phyloP scores from a whole-genome alignment of 2,329 filamentous ascomycete genomes.

The Cercospora zeina region DNA sequence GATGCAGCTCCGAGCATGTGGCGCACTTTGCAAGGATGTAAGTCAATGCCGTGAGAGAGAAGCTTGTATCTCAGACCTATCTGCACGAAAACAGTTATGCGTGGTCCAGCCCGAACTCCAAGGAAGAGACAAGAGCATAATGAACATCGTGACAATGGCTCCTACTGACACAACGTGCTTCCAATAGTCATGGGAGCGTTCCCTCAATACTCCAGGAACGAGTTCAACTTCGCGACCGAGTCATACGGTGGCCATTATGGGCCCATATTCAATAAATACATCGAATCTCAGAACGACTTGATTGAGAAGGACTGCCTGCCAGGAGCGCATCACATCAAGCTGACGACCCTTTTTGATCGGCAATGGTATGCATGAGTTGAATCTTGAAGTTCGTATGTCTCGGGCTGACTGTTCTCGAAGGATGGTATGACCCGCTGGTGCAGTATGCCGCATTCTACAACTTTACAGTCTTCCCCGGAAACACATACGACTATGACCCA shows the following conservation, averaged over 20 bases:
- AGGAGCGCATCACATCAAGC: conserved; percentile 39
- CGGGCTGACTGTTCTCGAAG: not conserved
- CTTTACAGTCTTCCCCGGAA: conserved; percentile 57
- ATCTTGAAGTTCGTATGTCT: not conserved
- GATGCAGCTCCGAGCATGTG: conserved; percentile 61
- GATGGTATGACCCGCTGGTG: conserved; percentile 59
- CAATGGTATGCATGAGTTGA: conserved; percentile 43
- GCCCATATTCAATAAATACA: conserved; percentile 38
- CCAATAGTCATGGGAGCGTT: conserved; percentile 66
- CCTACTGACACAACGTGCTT: conserved; percentile 45
- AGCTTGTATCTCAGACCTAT: not conserved
- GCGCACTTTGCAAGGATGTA: conserved; percentile 36
- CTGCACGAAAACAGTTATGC: not conserved
- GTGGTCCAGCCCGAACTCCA: not conserved
- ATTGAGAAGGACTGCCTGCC: conserved; percentile 44
- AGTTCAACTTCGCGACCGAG: conserved; percentile 40
- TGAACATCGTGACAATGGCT: not conserved
- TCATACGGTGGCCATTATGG: conserved; percentile 38
- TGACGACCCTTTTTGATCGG: conserved; percentile 36
- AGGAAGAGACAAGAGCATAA: not conserved
- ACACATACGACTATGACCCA: conserved; percentile 58
- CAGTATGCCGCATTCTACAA: conserved; percentile 61
- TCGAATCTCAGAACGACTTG: conserved; percentile 38
- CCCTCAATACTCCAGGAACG: conserved; percentile 38
- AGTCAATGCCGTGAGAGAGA: not conserved